phyloP scores from a whole-genome alignment of 805 yeast species.

The Teunomyces atbi region DNA sequence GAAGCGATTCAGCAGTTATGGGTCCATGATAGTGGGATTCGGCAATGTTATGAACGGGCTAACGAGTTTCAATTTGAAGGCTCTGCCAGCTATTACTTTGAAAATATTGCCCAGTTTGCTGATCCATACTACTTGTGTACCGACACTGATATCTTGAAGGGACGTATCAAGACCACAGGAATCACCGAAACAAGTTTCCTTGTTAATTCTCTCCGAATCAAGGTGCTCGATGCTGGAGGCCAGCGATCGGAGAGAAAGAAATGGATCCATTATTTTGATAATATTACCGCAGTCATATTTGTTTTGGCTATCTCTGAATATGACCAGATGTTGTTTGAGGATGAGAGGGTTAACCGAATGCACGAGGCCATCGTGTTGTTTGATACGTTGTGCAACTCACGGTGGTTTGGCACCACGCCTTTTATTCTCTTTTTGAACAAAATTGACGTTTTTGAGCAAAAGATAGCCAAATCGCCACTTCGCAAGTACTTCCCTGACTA shows the following conservation, averaged over 20 bases:
- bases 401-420: slow-evolving; percentile 83
- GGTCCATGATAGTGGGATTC: slow-evolving; percentile 67
- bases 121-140: slow-evolving; percentile 64
- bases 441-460: slow-evolving; percentile 74
- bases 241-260: slow-evolving; percentile 87
- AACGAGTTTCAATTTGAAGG: slow-evolving; percentile 85
- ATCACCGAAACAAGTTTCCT: slow-evolving; percentile 82
- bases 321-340: slow-evolving; percentile 90
- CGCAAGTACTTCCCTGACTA: slow-evolving; percentile 76
- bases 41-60: slow-evolving; percentile 53
- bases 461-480: slow-evolving; percentile 65
- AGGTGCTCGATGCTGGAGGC: slow-evolving; percentile 94
- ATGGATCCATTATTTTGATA: slow-evolving; percentile 94
- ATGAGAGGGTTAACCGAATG: slow-evolving; percentile 84
- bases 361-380: slow-evolving; percentile 84
- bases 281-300: slow-evolving; percentile 81
- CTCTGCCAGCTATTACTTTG: slow-evolving; percentile 78
- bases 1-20: slow-evolving; percentile 68
- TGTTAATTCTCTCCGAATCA: slow-evolving; percentile 61
- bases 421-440: slow-evolving; percentile 88
- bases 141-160: slow-evolving; percentile 82
- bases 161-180: slow-evolving; percentile 94
- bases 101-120: slow-evolving; percentile 64
- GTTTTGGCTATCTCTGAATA: slow-evolving; percentile 90
- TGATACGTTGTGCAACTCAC: slow-evolving; percentile 77